Percentiles rank a stretch among this genome's conserved stretches.
Evolutionary conservation across 352 stramenopile species (phyloP).

Genomic region (Phytophthora podocarpi): DNA sequence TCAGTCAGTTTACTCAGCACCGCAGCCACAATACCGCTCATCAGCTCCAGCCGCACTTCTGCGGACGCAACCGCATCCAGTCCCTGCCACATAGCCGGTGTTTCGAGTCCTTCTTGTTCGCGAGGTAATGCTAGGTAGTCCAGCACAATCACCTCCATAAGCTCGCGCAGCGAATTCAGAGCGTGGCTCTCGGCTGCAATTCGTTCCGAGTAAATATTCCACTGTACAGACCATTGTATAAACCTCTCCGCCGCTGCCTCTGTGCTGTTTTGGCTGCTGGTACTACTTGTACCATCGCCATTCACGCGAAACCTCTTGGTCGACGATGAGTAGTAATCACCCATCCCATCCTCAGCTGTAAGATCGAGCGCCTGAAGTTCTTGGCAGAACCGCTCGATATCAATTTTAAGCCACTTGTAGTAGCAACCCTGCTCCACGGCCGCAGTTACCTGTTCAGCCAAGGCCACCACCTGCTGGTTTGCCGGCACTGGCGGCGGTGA

Average conservation of each 20-base stretch:
- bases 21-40: constrained; percentile 64
- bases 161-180: constrained; percentile 76
- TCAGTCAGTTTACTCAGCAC: constrained; percentile 71
- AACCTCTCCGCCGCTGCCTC: constrained; percentile 50
- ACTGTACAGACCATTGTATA: constrained; percentile 81
- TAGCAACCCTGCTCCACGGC: constrained; percentile 59
- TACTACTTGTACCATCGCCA: constrained; percentile 37
- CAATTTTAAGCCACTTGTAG: constrained; percentile 86
- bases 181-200: constrained; percentile 81
- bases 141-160: constrained; percentile 81
- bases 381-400: constrained; percentile 75
- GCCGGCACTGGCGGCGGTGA: constrained; percentile 61
- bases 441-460: constrained; percentile 68
- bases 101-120: constrained; percentile 40
- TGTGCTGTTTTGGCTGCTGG: constrained; percentile 38
- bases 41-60: constrained; percentile 63
- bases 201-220: constrained; percentile 87
- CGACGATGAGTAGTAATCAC: constrained; percentile 48
- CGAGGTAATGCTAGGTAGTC: constrained; percentile 66
- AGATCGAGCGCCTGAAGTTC: constrained; percentile 66
- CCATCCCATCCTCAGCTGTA: constrained; percentile 38
- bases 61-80: constrained; percentile 58
- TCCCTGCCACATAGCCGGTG: constrained; percentile 64
- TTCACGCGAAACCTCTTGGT: constrained; percentile 69
- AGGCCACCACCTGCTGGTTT: constrained; percentile 70